Conservation (phyloP, 441 rosid species). For the Gossypium gossypioides region DNA sequence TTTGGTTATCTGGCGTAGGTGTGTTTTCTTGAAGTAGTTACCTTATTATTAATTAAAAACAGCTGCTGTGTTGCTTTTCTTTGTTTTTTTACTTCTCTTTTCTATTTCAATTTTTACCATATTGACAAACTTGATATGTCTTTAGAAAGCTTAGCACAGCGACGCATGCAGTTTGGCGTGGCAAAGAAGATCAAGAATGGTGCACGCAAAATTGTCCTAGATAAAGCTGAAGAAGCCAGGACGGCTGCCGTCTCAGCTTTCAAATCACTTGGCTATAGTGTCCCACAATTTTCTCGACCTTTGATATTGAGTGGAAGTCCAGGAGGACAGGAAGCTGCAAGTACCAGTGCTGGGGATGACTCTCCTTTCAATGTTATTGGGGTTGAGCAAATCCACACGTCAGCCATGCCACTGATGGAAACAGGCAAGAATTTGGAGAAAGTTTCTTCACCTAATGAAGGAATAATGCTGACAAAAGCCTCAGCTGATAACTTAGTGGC, state of each 20-base stretch:
- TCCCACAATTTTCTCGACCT: constrained; percentile 57
- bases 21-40: neutral
- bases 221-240: constrained; percentile 97
- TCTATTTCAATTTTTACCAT: constrained; percentile 9
- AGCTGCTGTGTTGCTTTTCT: neutral
- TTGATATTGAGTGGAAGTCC: constrained; percentile 29
- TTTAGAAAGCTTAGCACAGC: constrained; percentile 63
- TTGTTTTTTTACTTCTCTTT: neutral
- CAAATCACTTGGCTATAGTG: constrained; percentile 73
- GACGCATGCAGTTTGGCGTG: constrained; percentile 66
- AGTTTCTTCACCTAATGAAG: constrained; percentile 23
- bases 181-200: constrained; percentile 94
- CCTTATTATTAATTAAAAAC: neutral
- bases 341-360: constrained; percentile 24
- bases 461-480: constrained; percentile 26
- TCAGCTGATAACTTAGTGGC: constrained; percentile 29
- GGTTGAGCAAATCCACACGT: constrained; percentile 23
- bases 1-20: neutral
- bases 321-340: constrained; percentile 24
- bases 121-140: constrained; percentile 21
- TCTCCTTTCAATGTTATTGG: constrained; percentile 19
- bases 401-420: constrained; percentile 25
- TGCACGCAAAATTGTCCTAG: constrained; percentile 91
- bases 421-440: constrained; percentile 27
- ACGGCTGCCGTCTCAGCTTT: constrained; percentile 84